Base-by-base conservation (phyloP, 768 basidiomycete genomes). In the Hemileccinum impolitum region DNA sequence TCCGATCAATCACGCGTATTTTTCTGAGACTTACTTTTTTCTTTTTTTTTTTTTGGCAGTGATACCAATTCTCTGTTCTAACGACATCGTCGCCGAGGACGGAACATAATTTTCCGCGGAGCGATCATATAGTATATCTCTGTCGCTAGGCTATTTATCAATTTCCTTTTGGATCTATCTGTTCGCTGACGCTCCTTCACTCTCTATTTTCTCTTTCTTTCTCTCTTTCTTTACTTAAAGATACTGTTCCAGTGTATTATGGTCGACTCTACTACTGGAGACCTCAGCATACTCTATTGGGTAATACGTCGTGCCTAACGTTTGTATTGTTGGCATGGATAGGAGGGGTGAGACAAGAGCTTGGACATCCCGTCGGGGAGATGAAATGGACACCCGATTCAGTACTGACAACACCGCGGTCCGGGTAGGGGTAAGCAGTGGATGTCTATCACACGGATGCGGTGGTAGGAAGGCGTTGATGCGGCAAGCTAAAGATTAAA, bases 61-160 rank as follows among this genome's bases (percentile, higher is more conserved):
- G 52, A 62, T 59, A 64, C 53, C 61, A 35, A 8, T 23, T 44
- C 31, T 31, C 7, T 42, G 41, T 32, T 49, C 32, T 10, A 37
- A 40, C 11, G 37, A 17, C 15, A 9, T 30, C 8, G 11, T 30
- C 26, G 47, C 50, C 28, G 19, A 23, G 31, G 34, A 26, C 19
- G 38, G 28, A 14, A 50, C 47, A 21, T 54, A 48, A 50, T 45
- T 18, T 19, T 41, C 18, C 52, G 49, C 31, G 41, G 41, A 19
- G 32, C 45, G 44, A 53, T 56, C 13, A 50, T 52, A 52, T 61
- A 56, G 53, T 35, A 53, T 47, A 51, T 57, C 43, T 37, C 23
- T 40, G 31, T 35, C 55, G 4, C 31, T 40, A 49, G 55, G 47
- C 38, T 54, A 45, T 43, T n/a, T 36, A 26, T 19, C 17, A 48